phyloP scores from a whole-genome alignment of 345 rosid genomes.

The Ailanthus altissimus region DNA sequence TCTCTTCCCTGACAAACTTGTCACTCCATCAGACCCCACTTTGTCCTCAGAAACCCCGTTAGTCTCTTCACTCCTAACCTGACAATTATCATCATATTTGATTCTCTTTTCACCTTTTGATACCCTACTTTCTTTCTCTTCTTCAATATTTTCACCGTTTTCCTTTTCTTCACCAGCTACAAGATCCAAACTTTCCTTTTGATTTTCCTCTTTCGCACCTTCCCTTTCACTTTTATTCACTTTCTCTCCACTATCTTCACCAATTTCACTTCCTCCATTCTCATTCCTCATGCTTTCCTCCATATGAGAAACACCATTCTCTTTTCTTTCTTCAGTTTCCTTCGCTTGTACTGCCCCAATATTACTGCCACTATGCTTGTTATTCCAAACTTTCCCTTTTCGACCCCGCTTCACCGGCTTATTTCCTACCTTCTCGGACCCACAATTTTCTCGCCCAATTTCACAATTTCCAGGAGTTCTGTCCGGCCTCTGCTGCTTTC shows the following conservation, averaged over 20 bases:
- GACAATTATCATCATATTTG: background rate
- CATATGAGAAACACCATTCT: background rate
- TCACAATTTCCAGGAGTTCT: conserved; percentile 2
- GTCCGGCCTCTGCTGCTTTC: conserved; percentile 13
- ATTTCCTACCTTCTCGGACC: background rate
- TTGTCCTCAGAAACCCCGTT: background rate
- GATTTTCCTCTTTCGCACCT: background rate
- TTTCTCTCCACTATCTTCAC: background rate
- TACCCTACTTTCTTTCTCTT: background rate
- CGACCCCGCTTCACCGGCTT: background rate
- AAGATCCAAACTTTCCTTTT: background rate
- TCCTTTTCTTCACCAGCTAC: background rate
- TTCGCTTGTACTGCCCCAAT: background rate
- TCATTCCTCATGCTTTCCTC: background rate
- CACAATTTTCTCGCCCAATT: background rate
- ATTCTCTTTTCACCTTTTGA: background rate
- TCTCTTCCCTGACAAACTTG: background rate
- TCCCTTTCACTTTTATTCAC: background rate
- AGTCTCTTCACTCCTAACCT: background rate
- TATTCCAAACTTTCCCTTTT: background rate
- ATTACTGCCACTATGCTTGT: background rate
- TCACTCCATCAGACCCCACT: background rate
- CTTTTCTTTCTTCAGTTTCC: background rate
- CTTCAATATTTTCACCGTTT: background rate
- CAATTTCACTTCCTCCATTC: background rate